Conservation (phyloP, 257 asterid species). For the Forsythia suspensa region DNA sequence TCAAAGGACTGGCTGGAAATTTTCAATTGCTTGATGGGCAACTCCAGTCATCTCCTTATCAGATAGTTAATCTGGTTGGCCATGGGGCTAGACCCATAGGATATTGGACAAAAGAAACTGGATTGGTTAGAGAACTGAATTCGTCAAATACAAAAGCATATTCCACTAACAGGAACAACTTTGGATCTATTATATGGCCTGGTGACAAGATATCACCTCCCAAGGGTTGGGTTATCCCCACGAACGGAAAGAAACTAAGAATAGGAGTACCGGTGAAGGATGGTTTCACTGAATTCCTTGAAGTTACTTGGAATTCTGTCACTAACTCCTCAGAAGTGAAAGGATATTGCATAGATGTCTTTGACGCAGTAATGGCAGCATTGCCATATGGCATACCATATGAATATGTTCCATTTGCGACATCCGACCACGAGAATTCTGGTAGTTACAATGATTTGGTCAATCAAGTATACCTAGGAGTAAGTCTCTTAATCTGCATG, state of each 20-base stretch:
- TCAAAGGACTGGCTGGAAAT: slow-evolving; percentile 31
- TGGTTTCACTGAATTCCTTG: slow-evolving; percentile 27
- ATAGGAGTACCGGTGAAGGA: slow-evolving; percentile 25
- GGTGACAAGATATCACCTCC: slow-evolving; percentile 26
- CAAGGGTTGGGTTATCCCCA: slow-evolving; percentile 38
- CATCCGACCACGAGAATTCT: slow-evolving; percentile 11
- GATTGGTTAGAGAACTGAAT: slow-evolving; percentile 11
- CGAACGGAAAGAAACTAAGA: slow-evolving; percentile 29
- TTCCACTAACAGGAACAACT: background rate
- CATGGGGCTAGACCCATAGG: slow-evolving; percentile 17
- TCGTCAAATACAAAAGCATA: too few species aligned
- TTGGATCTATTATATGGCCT: slow-evolving; percentile 29
- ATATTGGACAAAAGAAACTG: slow-evolving; percentile 30
- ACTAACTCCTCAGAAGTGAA: slow-evolving; percentile 11
- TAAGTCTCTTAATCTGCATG: background rate
- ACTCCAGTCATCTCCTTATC: slow-evolving; percentile 26
- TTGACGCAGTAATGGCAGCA: slow-evolving; percentile 25
- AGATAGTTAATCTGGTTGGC: slow-evolving; percentile 24
- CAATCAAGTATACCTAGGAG: slow-evolving; percentile 29
- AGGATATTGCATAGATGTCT: slow-evolving; percentile 30
- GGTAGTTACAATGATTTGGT: slow-evolving; percentile 22
- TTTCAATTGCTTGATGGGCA: slow-evolving; percentile 23
- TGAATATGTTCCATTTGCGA: slow-evolving; percentile 31
- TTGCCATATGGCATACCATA: slow-evolving; percentile 27
- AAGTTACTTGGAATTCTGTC: background rate